A percentile compares a stretch with the other conserved stretches of the same genome.
These are phyloP conservation scores for Russula ochroleuca DNA, from an alignment of 768 basidiomycete genomes.

Conservation along the genomic window DNA sequence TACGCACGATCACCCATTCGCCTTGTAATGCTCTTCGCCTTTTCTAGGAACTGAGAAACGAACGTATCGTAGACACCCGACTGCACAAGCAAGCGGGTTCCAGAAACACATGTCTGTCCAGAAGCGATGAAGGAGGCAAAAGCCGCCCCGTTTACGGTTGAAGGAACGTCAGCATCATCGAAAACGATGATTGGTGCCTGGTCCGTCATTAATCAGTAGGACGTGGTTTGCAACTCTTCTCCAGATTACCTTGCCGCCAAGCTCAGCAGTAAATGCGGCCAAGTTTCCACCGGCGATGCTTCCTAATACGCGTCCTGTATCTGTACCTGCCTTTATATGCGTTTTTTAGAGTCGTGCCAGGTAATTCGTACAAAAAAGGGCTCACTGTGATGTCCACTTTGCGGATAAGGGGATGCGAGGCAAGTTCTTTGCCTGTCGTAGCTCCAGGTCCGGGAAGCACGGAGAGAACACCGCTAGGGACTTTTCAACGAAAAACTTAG, in stretches of 20 bases:
- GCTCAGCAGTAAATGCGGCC: conserved; percentile 72
- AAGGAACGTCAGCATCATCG: conserved; percentile 64
- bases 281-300: conserved; percentile 70
- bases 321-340: conserved; percentile 61
- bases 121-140: conserved; percentile 85
- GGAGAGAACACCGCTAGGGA: conserved; percentile 71
- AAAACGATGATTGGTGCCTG: conserved; percentile 81
- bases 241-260: conserved; percentile 69
- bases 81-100: conserved; percentile 77
- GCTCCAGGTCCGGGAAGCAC: conserved; percentile 70
- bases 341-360: conserved; percentile 1
- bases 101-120: conserved; percentile 89
- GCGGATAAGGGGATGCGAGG: conserved; percentile 58
- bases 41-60: conserved; percentile 55
- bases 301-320: conserved; percentile 71
- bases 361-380: conserved; percentile 23
- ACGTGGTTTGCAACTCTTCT: neutral
- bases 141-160: conserved; percentile 78
- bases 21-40: conserved; percentile 55
- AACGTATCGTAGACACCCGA: conserved; percentile 65
- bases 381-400: conserved; percentile 82
- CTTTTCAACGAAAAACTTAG: conserved; percentile 37
- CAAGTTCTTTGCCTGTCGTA: conserved; percentile 59
- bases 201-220: neutral
- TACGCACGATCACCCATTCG: conserved; percentile 72